phyloP scores from a whole-genome alignment of 371 early-diverging fungal species.

The Sporodiniella umbellata region DNA sequence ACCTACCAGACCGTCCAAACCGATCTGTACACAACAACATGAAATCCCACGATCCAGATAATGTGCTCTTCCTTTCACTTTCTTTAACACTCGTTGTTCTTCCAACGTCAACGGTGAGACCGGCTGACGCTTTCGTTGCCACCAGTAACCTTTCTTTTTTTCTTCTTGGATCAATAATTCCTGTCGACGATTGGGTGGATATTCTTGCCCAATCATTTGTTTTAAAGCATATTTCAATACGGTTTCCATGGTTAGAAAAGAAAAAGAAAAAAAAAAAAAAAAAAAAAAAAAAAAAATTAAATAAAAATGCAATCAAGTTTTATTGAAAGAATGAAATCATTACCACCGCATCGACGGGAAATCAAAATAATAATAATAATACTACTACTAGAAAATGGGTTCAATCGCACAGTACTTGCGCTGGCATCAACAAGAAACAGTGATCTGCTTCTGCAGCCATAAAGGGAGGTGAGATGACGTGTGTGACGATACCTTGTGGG shows the following conservation, averaged over 20 bases:
- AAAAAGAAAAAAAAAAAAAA: background rate
- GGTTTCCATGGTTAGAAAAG: slow-evolving; percentile 16
- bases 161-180: too few relatives aligned
- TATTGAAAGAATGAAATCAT: too few relatives aligned
- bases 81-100: slow-evolving; percentile 28
- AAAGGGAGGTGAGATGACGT: slow-evolving; percentile 29
- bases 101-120: slow-evolving; percentile 26
- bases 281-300: background rate
- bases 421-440: slow-evolving; percentile 27
- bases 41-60: slow-evolving; percentile 37
- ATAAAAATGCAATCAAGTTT: background rate
- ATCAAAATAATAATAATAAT: too few relatives aligned
- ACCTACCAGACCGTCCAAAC: slow-evolving; percentile 51
- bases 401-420: slow-evolving; percentile 30
- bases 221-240: slow-evolving; percentile 18
- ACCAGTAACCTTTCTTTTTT: slow-evolving; percentile 26
- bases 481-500: slow-evolving; percentile 3
- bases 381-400: background rate
- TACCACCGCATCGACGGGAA: too few relatives aligned
- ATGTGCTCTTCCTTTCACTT: slow-evolving; percentile 36
- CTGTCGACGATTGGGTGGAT: too few relatives aligned
- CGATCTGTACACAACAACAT: slow-evolving; percentile 45
- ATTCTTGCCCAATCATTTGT: slow-evolving; percentile 1
- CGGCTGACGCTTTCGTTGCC: slow-evolving; percentile 22
- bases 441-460: slow-evolving; percentile 26